These are phyloP conservation scores for Hypoxylon crocopeplum DNA, from an alignment of 495 filamentous ascomycete genomes.

Conservation along the genomic window DNA sequence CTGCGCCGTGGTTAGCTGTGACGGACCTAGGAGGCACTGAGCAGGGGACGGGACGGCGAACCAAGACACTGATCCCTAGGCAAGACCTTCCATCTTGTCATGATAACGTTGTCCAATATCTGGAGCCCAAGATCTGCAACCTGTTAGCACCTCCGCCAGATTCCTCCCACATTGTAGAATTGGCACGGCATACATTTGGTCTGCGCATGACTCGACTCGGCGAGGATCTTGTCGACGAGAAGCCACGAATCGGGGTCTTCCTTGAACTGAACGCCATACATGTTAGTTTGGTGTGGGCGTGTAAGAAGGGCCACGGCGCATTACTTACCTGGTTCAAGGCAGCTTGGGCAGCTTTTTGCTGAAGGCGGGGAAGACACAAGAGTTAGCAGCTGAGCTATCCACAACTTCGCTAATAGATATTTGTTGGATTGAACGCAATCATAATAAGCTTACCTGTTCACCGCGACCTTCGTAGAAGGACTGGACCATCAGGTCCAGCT, in stretches of 20 bases:
- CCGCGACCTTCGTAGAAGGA: slow-evolving; percentile 97
- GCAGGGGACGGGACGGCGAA: slow-evolving; percentile 42
- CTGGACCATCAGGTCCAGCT: slow-evolving; percentile 94
- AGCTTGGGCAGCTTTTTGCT: slow-evolving; percentile 98
- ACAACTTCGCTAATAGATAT: slow-evolving; percentile 7
- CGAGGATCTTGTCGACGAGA: slow-evolving; percentile 92
- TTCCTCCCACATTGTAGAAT: slow-evolving; percentile 3
- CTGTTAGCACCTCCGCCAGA: slow-evolving; percentile 52
- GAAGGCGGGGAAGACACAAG: slow-evolving; percentile 42
- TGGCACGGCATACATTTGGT: slow-evolving; percentile 80
- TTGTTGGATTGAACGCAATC: slow-evolving; percentile 1
- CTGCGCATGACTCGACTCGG: slow-evolving; percentile 87
- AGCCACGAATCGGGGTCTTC: slow-evolving; percentile 98
- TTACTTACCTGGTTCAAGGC: slow-evolving; percentile 87
- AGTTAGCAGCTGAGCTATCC: slow-evolving; percentile 34
- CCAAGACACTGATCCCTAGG: slow-evolving; percentile 95
- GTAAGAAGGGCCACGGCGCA: slow-evolving; percentile 25
- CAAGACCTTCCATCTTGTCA: slow-evolving; percentile 98
- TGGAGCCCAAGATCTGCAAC: slow-evolving; percentile 85
- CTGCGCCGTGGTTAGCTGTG: slow-evolving; percentile 52
- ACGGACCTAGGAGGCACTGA: neutral
- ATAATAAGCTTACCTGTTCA: slow-evolving; percentile 71
- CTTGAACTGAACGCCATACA: slow-evolving; percentile 75
- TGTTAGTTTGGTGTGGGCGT: slow-evolving; percentile 35
- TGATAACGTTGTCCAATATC: slow-evolving; percentile 96